A percentile compares a stretch with the other conserved stretches of the same genome.
These are phyloP conservation scores for Cutaneotrichosporon sp. DNA, from an alignment of 1,284 basidiomycete genomes.

Conservation along the genomic window DNA sequence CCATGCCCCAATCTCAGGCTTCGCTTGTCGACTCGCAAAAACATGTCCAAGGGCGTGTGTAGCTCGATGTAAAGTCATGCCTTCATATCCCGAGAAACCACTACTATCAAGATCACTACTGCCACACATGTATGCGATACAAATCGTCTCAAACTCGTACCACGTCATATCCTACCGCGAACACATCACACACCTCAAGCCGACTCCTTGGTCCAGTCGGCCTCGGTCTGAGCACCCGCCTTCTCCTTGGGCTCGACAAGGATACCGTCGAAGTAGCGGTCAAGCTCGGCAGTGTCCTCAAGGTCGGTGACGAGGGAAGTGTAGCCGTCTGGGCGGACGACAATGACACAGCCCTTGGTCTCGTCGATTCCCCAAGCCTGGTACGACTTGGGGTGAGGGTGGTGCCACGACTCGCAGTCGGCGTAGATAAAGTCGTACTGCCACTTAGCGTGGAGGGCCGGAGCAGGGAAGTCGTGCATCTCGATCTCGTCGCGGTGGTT, in stretches of 20 bases:
- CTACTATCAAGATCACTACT: too few species aligned
- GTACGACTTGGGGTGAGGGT: conserved; percentile 42
- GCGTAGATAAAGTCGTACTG: conserved; percentile 27
- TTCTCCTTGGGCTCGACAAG: conserved; percentile 1
- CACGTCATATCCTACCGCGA: too few species aligned
- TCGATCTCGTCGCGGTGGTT: conserved; percentile 16
- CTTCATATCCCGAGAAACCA: too few species aligned
- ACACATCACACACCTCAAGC: neutral
- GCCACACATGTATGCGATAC: too few species aligned
- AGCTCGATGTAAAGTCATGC: too few species aligned
- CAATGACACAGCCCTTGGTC: conserved; percentile 36
- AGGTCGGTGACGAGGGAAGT: conserved; percentile 19
- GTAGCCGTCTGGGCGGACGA: conserved; percentile 43
- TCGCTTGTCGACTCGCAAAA: too few species aligned
- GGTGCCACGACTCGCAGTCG: conserved; percentile 36
- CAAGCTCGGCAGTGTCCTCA: conserved; percentile 10
- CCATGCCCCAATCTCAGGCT: too few species aligned
- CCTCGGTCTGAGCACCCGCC: conserved; percentile 1
- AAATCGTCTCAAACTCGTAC: too few species aligned
- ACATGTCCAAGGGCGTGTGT: too few species aligned
- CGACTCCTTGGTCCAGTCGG: conserved; percentile 6
- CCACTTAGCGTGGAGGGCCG: conserved; percentile 13
- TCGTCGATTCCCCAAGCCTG: conserved; percentile 40
- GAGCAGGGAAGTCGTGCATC: conserved; percentile 12
- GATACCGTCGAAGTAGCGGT: conserved; percentile 7